These are phyloP conservation scores for Saccharomyces pastorianus DNA, from an alignment of 1,139 yeast species.

Conservation along the genomic window DNA sequence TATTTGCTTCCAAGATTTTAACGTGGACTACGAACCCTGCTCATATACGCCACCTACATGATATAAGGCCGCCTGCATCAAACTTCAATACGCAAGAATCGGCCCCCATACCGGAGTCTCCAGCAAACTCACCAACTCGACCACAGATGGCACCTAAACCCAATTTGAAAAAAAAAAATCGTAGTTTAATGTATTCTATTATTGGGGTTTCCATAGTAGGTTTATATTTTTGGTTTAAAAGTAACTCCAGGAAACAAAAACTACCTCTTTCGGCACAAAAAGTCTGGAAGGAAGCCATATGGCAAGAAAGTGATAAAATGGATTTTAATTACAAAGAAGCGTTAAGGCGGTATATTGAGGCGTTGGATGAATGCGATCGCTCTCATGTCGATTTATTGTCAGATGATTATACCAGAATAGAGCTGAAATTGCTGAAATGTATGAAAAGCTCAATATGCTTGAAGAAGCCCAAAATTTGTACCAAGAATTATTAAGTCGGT, in stretches of 20 bases:
- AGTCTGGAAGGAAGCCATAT: constrained; percentile 40
- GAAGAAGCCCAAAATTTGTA: constrained; percentile 61
- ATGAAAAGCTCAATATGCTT: constrained; percentile 52
- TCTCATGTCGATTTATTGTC: constrained; percentile 46
- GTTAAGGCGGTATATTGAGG: constrained; percentile 55
- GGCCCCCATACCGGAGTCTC: neutral
- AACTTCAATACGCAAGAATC: neutral
- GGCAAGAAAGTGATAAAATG: constrained; percentile 75
- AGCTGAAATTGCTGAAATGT: constrained; percentile 79
- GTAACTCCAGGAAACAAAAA: neutral
- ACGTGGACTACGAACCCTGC: neutral
- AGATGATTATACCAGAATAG: constrained; percentile 78
- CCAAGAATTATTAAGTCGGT: constrained; percentile 57
- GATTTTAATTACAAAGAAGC: constrained; percentile 57
- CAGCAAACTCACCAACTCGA: neutral
- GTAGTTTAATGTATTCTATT: neutral
- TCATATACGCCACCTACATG: neutral
- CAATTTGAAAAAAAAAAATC: neutral
- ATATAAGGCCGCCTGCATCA: neutral
- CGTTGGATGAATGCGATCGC: constrained; percentile 38
- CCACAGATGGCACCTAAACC: neutral
- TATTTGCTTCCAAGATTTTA: neutral
- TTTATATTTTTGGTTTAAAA: neutral
- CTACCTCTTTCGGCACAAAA: neutral
- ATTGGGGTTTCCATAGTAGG: neutral